These are phyloP conservation scores for Peterozyma toletana DNA, from an alignment of 805 yeast genomes.

Conservation along the genomic window DNA sequence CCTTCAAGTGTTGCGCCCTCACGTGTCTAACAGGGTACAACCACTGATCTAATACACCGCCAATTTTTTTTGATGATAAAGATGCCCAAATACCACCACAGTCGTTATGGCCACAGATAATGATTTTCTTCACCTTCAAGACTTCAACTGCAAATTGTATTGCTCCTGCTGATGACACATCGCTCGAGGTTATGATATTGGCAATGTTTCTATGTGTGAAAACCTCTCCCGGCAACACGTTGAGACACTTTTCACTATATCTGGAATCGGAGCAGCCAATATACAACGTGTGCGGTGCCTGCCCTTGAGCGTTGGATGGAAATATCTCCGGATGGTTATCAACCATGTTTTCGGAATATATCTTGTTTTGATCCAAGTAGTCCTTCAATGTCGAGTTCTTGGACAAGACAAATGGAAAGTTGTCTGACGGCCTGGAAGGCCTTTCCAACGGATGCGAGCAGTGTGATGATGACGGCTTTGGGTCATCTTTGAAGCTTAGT, in stretches of 20 bases:
- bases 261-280: slow-evolving; percentile 93
- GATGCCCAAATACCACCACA: slow-evolving; percentile 92
- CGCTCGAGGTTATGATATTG: slow-evolving; percentile 64
- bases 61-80: slow-evolving; percentile 53
- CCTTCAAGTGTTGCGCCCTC: slow-evolving; percentile 48
- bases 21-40: slow-evolving; percentile 61
- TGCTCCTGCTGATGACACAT: slow-evolving; percentile 68
- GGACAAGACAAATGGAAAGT: slow-evolving; percentile 33
- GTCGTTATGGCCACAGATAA: slow-evolving; percentile 91
- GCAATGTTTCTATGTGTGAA: slow-evolving; percentile 88
- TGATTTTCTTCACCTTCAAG: slow-evolving; percentile 69
- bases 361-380: slow-evolving; percentile 38
- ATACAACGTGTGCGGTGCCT: slow-evolving; percentile 89
- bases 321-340: slow-evolving; percentile 50
- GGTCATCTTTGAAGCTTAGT: too few species aligned
- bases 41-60: slow-evolving; percentile 70
- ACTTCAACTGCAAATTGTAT: slow-evolving; percentile 85
- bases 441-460: not conserved
- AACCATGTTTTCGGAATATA: slow-evolving; percentile 37
- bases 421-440: not conserved
- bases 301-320: slow-evolving; percentile 69
- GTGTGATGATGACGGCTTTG: slow-evolving; percentile 1
- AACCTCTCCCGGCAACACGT: slow-evolving; percentile 84
- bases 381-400: slow-evolving; percentile 43
- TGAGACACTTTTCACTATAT: slow-evolving; percentile 72